Evolutionary conservation across 768 basidiomycete genomes (phyloP).

Genomic region (Amanita pseudoporphyria): DNA sequence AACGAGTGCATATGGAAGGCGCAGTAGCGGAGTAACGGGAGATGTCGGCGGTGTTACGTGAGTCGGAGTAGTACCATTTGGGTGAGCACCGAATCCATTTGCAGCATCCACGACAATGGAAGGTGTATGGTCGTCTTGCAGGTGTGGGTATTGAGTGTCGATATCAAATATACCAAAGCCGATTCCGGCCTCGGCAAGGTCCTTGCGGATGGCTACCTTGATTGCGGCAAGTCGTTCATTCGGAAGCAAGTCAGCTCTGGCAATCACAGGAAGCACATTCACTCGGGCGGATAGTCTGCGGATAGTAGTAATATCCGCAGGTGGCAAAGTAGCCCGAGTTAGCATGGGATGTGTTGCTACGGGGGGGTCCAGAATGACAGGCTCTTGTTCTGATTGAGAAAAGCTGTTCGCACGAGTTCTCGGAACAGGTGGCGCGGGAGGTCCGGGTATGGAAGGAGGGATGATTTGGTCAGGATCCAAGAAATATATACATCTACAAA

Average conservation of each 20-base stretch:
- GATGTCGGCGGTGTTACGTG: slow-evolving; percentile 59
- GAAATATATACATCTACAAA: slow-evolving; percentile 72
- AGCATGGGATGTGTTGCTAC: slow-evolving; percentile 63
- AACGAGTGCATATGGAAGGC: slow-evolving; percentile 77
- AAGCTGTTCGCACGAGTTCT: slow-evolving; percentile 64
- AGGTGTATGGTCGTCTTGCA: slow-evolving; percentile 34
- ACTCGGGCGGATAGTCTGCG: slow-evolving; percentile 72
- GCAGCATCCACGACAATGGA: slow-evolving; percentile 40
- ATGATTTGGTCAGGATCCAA: slow-evolving; percentile 77
- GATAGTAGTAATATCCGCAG: slow-evolving; percentile 67
- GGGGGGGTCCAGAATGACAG: slow-evolving; percentile 74
- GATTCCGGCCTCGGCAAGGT: slow-evolving; percentile 77
- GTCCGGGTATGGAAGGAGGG: slow-evolving; percentile 57
- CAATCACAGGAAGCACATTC: slow-evolving; percentile 82
- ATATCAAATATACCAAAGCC: slow-evolving; percentile 87
- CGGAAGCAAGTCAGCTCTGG: slow-evolving; percentile 71
- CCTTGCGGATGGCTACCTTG: slow-evolving; percentile 70
- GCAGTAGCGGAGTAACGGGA: slow-evolving; percentile 49
- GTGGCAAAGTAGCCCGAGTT: slow-evolving; percentile 57
- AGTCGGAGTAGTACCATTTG: slow-evolving; percentile 43
- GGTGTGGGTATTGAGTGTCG: slow-evolving; percentile 44
- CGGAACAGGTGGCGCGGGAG: slow-evolving; percentile 57
- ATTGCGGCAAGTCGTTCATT: slow-evolving; percentile 74
- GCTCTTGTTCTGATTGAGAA: slow-evolving; percentile 62
- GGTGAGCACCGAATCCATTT: slow-evolving; percentile 40